Base-by-base conservation (phyloP, 495 filamentous ascomycete genomes). In the Aspergillus funiculosus region DNA sequence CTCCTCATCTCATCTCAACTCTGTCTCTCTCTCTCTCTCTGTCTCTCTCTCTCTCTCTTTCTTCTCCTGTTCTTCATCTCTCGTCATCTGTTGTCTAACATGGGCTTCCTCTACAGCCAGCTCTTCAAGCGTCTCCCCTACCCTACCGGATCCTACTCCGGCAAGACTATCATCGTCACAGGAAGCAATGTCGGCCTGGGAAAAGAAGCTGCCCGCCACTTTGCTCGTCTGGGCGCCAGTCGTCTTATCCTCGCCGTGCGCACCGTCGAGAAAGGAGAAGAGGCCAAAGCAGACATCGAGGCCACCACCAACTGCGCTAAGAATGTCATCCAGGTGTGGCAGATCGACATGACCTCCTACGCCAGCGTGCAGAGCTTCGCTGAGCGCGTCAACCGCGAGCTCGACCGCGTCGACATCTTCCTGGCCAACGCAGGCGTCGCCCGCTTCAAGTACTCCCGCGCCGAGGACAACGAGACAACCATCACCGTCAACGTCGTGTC, bases 151-250 rank as follows among this genome's bases (percentile, higher is more conserved):
- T 18, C 39, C 39, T 56, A 58, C 46, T 39, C 51, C 3, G 60
- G 57, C 31, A 56, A 77, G 42, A 79, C 71, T 2, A 60, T 76
- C 31, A 67, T 80, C 22, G 63, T 80, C 7, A 75, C 77, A 0
- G 77, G 77, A 5, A 57, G 71, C 20, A 81, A 78, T 44, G 53
- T 50, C 6, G 75, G 77, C 10, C 52, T 77, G 1, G 74, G 75
- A 1, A 53, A 64, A 5, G 73, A 77, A 49, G 62, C 73, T 9
- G 63, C 65, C 15, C 59, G 62, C 4, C 71, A 75, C 42, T 53
- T 75, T 29, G 51, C 61, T 3, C 59, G 59, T 2, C 62, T 73
- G 1, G 52, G 56, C 0, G 72, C 66, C 1, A 42, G 45, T 4
- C 63, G 60, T 11, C 54, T 77, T 1, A 73, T 78, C 44, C 62